A percentile compares a stretch with the other conserved stretches of the same genome.
phyloP scores from a whole-genome alignment of 331 rosid species.

The Prunus yedoensis region DNA sequence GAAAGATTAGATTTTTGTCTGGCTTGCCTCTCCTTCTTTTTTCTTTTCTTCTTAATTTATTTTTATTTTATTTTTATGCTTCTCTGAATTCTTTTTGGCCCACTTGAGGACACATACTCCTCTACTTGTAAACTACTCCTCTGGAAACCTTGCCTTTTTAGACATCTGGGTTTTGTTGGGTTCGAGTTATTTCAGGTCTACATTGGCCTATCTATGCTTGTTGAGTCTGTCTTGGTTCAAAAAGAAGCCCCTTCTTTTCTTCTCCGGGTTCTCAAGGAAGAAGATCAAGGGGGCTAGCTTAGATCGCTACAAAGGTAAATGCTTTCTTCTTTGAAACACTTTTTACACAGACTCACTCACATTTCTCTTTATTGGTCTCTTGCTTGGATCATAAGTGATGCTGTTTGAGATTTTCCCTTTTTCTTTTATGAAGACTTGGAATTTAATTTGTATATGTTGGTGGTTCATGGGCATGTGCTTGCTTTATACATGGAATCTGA shows the following conservation, averaged over 20 bases:
- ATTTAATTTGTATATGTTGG: constrained; percentile 33
- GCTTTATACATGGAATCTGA: constrained; percentile 39
- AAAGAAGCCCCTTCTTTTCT: constrained; percentile 49
- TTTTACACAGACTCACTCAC: constrained; percentile 26
- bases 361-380: constrained; percentile 56
- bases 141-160: constrained; percentile 30
- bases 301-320: constrained; percentile 69
- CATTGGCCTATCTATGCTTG: constrained; percentile 56
- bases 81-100: constrained; percentile 50
- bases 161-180: constrained; percentile 61
- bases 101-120: constrained; percentile 41
- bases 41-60: not conserved
- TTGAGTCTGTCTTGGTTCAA: constrained; percentile 47
- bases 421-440: constrained; percentile 31
- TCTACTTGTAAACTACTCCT: constrained; percentile 41
- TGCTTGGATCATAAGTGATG: constrained; percentile 89
- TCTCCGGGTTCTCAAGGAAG: constrained; percentile 59
- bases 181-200: constrained; percentile 43
- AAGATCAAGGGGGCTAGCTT: constrained; percentile 59
- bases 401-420: constrained; percentile 41
- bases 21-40: constrained; percentile 33
- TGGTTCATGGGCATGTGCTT: constrained; percentile 28
- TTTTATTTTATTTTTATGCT: constrained; percentile 11
- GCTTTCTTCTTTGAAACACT: constrained; percentile 46
- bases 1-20: constrained; percentile 60